Evolutionary conservation across 2,329 filamentous ascomycete species (phyloP), one percentile per base, ranked within the genome.

Genomic region (Hypoxylon sp.): DNA sequence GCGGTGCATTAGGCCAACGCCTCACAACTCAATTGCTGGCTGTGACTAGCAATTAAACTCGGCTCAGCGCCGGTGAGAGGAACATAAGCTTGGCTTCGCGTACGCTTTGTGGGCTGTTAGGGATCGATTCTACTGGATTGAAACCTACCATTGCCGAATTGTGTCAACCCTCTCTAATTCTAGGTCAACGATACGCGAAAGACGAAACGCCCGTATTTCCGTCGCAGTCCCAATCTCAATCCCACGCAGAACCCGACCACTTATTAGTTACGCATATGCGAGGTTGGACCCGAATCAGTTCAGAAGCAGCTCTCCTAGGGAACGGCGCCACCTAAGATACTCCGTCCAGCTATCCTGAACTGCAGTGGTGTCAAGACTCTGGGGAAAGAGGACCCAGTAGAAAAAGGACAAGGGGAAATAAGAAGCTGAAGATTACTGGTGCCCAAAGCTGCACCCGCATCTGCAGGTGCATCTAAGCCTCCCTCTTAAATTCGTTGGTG

Each of bases 381-480:
- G 22, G 54, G 58, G 40, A 25, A 37, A 14, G 46, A 40, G 61
- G 40, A 67, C 13, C 42, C 54, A 22, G 8, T 51, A 50, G 25
- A 54, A n/a, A 33, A 46, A 57, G 48, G 49, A 50, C 48, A 30
- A 61, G 61, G 62, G 46, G 49, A 56, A 56, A 42, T 44, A 68
- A 53, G 49, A 64, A 67, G 46, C 63, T 61, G 33, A 69, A 65
- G 49, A 60, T 64, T 67, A 71, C 63, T 71, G 64, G 68, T 66
- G 55, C 64, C 64, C 66, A 65, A 68, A 70, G 42, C 61, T 72
- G 66, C 64, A 69, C 49, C 63, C 50, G 63, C 63, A 66, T 64
- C 57, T 72, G 66, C 64, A 70, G 67, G 64, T 70, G 69, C 69
- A 72, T 65, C 63, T 64, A 63, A 72, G 61, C 64, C 67, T 63